These are phyloP conservation scores for Fennellomyces sp. DNA, from an alignment of 371 early-diverging fungal genomes.

Conservation along the genomic window DNA sequence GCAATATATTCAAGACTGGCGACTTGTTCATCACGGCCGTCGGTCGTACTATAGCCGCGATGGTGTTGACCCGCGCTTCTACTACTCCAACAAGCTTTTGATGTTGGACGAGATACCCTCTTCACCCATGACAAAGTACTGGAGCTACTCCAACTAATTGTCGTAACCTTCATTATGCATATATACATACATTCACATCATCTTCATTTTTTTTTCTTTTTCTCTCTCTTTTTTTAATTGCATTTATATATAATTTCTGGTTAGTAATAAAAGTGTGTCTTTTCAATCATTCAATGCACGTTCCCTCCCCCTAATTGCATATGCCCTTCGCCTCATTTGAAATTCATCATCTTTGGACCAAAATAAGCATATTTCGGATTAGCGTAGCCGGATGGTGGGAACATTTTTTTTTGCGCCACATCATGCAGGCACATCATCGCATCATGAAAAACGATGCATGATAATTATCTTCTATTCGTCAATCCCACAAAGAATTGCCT, in stretches of 20 bases:
- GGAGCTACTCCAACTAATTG: conserved; percentile 30
- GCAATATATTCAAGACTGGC: conserved; percentile 9
- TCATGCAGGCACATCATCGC: too few relatives aligned
- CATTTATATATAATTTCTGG: too few relatives aligned
- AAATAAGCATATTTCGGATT: too few relatives aligned
- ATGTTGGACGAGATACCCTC: conserved; percentile 12
- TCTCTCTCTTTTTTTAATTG: not conserved
- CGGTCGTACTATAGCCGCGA: conserved; percentile 25
- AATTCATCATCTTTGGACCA: too few relatives aligned
- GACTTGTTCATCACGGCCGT: conserved; percentile 7
- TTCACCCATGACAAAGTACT: conserved; percentile 40
- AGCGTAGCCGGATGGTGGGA: too few relatives aligned
- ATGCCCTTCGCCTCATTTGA: too few relatives aligned
- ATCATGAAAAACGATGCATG: too few relatives aligned
- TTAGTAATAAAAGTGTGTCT: not conserved
- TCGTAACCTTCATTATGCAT: not conserved
- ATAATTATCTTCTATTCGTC: too few relatives aligned
- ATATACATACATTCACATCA: not conserved
- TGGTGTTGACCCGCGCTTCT: conserved; percentile 22
- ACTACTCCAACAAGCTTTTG: conserved; percentile 35
- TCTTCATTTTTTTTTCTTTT: not conserved
- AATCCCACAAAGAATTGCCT: too few relatives aligned
- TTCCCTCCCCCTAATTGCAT: too few relatives aligned
- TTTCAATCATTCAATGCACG: too few relatives aligned
- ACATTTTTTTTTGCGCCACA: too few relatives aligned